These are phyloP conservation scores for Barnettozyma sucrosica DNA, from an alignment of 805 yeast species.

Conservation along the genomic window DNA sequence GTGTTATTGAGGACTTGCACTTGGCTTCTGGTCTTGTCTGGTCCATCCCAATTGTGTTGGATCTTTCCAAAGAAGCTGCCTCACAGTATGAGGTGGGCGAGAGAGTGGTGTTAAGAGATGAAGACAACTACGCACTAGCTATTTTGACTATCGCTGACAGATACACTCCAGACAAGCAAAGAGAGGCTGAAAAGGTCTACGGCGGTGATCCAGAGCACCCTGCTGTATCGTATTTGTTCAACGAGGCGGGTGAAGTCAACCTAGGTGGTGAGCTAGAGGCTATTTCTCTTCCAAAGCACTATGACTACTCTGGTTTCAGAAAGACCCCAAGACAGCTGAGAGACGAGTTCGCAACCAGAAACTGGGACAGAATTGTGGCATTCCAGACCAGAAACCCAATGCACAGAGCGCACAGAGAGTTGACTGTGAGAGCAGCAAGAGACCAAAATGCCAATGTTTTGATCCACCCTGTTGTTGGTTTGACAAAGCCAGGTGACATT, in stretches of 20 bases:
- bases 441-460: slow-evolving; percentile 81
- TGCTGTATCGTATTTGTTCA: slow-evolving; percentile 67
- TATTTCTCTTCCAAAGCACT: slow-evolving; percentile 76
- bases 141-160: slow-evolving; percentile 74
- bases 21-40: slow-evolving; percentile 73
- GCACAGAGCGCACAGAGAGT: slow-evolving; percentile 97
- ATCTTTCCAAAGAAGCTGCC: slow-evolving; percentile 49
- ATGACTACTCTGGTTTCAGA: slow-evolving; percentile 83
- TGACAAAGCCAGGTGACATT: slow-evolving; percentile 96
- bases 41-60: slow-evolving; percentile 91
- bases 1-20: slow-evolving; percentile 65
- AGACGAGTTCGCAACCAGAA: slow-evolving; percentile 69
- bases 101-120: slow-evolving; percentile 70
- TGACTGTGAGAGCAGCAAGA: slow-evolving; percentile 95
- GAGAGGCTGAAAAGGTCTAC: slow-evolving; percentile 81
- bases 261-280: slow-evolving; percentile 89
- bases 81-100: slow-evolving; percentile 44
- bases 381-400: slow-evolving; percentile 98
- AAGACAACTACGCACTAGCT: slow-evolving; percentile 75
- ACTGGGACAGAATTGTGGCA: slow-evolving; percentile 89
- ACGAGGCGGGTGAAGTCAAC: slow-evolving; percentile 75
- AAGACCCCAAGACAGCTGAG: slow-evolving; percentile 89
- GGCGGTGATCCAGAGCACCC: slow-evolving; percentile 98
- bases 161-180: slow-evolving; percentile 72
- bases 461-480: slow-evolving; percentile 95